These are phyloP conservation scores for Protea cynaroides DNA, from an alignment of 164 flowering plant genomes.

Conservation along the genomic window DNA sequence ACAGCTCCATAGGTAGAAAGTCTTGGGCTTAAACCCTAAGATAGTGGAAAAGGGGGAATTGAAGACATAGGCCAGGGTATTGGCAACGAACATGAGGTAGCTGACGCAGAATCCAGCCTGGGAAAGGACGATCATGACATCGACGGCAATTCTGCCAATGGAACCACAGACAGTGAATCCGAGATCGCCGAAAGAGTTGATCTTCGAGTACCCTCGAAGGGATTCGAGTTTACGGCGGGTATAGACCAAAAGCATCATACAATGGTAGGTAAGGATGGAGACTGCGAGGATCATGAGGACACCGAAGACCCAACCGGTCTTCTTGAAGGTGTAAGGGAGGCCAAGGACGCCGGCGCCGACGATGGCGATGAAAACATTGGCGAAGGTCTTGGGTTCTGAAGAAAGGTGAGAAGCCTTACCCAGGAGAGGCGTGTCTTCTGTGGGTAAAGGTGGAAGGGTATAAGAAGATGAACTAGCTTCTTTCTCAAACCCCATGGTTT, in stretches of 20 bases:
- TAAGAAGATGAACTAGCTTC: slow-evolving; percentile 36
- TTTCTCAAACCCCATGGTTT: slow-evolving; percentile 7
- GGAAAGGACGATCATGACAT: slow-evolving; percentile 24
- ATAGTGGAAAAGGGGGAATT: slow-evolving; percentile 9
- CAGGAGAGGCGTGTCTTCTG: slow-evolving; percentile 60
- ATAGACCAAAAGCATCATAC: slow-evolving; percentile 66
- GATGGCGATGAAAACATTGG: slow-evolving; percentile 45
- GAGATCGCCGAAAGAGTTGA: slow-evolving; percentile 49
- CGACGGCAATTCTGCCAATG: slow-evolving; percentile 16
- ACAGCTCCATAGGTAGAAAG: slow-evolving; percentile 53
- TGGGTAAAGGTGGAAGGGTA: slow-evolving; percentile 18
- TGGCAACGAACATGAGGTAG: slow-evolving; percentile 48
- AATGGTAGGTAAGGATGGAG: slow-evolving; percentile 47
- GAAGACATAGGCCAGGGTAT: slow-evolving; percentile 42
- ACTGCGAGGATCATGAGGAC: slow-evolving; percentile 39
- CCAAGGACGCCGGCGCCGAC: slow-evolving; percentile 68
- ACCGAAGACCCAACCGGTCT: slow-evolving; percentile 62
- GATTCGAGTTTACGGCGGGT: slow-evolving; percentile 13
- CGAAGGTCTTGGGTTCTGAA: slow-evolving; percentile 65
- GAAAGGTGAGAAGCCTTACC: slow-evolving; percentile 31
- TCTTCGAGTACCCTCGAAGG: slow-evolving; percentile 16
- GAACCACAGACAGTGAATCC: slow-evolving; percentile 45
- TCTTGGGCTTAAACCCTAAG: slow-evolving; percentile 25
- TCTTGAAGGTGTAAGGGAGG: slow-evolving; percentile 71
- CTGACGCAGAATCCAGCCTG: slow-evolving; percentile 59